Base-by-base conservation (phyloP, 495 filamentous ascomycete genomes). In the Lophiostoma macrostomum region DNA sequence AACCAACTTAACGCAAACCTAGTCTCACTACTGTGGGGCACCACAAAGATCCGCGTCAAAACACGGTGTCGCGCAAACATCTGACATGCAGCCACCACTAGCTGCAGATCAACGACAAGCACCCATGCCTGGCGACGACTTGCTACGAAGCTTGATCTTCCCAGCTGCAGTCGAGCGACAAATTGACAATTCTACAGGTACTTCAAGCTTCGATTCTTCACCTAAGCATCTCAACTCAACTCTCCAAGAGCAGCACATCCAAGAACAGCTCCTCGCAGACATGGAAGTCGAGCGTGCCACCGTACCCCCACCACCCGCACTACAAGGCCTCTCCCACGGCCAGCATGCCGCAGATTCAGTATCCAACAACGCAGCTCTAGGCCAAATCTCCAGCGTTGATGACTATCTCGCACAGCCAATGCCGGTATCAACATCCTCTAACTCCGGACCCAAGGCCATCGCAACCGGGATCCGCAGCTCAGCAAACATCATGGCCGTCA, bases 31-130 rank as follows among this genome's bases (percentile, higher is more conserved):
- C n/a, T n/a, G n/a, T n/a, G n/a, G 13, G 13, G 4, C 32, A 4
- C 32, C 4, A 13, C 19, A 13, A n/a, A 14, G 13, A 37, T 14
- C 13, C 11, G 40, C 3, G 40, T 7, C 20, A 29, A 48, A 48
- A 45, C 50, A 23, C 50, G 40, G 10, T 6, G 14, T 36, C 50
- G 30, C 39, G 50, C 50, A 36, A 53, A 44, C 50, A 53, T 40
- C 40, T 45, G 40, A 19, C 19, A 4, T 2, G 13, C 13, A 5
- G 5, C 22, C 42, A 29, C 22, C 19, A 7, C 16, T 24, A 30
- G 20, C 44, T 11, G 29, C 38, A 12, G 13, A 25, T 13, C 30
- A 23, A 11, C 44, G 4, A 29, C 23, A 22, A 22, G 16, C 34
- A 30, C 5, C 28, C 16, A 35, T 23, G 31, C n/a, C 3, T 20